Base-by-base conservation (phyloP, 176 grass and related monocot genomes). In the Canna indica region DNA sequence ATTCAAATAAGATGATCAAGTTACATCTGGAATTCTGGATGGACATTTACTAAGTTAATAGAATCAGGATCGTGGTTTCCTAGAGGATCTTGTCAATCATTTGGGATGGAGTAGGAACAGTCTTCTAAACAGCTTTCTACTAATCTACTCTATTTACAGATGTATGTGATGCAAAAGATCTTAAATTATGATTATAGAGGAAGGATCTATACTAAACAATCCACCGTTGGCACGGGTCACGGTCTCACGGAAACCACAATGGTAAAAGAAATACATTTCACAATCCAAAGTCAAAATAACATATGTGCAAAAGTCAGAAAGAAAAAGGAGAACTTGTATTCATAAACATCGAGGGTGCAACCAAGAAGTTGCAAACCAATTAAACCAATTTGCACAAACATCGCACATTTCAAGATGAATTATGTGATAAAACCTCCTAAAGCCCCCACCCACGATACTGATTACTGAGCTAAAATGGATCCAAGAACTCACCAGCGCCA, bases 401-500 rank as follows among this genome's bases (percentile, higher is more conserved):
- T 36, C 26, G 8, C 32, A 34, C 32, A 35, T 10, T 36, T 31
- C 3, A 4, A 3, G 33, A 36, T 7, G 20, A 2, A 26, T 14
- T 25, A 8, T 17, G 27, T 9, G n/a, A 36, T 17, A 24, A 36
- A 24, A 36, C 24, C 15, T 31, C 62, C 62, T 29, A 33, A 38
- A 66, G 5, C 20, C 63, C 29, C 2, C 12, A 60, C 1, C 3
- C 56, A 7, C 47, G 11, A n/a, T n/a, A 44, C 41, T n/a, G n/a
- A n/a, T n/a, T n/a, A n/a, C 26, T 8, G 22, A 68, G 66, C 10
- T 45, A 68, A 8, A 45, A 29, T 27, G 26, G 38, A 25, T 36
- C 7, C 3, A 27, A 17, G 45, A 71, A 71, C 69, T 71, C 69
- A 71, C 69, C 69, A 71, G 69, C 47, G 69, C 69, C 69, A 71